phyloP scores from a whole-genome alignment of 1,284 basidiomycete genomes.

The Chalciporus sp. region DNA sequence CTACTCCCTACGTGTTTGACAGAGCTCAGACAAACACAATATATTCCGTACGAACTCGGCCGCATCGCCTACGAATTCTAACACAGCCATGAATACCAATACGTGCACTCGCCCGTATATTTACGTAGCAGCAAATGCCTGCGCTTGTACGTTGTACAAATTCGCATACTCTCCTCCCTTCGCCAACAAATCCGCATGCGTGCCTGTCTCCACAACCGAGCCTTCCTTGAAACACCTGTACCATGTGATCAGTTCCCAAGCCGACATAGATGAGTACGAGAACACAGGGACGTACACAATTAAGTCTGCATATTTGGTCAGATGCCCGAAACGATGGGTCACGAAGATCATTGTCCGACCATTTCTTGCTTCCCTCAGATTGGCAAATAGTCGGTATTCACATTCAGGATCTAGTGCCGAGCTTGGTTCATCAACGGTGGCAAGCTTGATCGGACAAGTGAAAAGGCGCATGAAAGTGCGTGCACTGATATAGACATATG shows the following conservation, averaged over 20 bases:
- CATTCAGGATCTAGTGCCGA: conserved; percentile 55
- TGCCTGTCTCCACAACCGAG: conserved; percentile 52
- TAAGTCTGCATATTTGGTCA: conserved; percentile 63
- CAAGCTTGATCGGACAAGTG: conserved; percentile 44
- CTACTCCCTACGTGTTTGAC: too few species aligned
- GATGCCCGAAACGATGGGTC: conserved; percentile 68
- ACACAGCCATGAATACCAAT: too few species aligned
- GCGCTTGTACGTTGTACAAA: conserved; percentile 57
- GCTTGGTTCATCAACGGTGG: conserved; percentile 55
- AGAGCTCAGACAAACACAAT: too few species aligned
- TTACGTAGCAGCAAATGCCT: conserved; percentile 42
- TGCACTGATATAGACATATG: conserved; percentile 31
- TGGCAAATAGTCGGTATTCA: conserved; percentile 52
- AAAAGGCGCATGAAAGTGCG: conserved; percentile 48
- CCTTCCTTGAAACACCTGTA: conserved; percentile 64
- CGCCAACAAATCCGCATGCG: conserved; percentile 51
- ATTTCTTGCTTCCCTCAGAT: conserved; percentile 48
- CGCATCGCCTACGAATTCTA: too few species aligned
- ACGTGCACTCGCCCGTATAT: not conserved
- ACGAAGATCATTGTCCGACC: conserved; percentile 71
- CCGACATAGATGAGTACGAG: not conserved
- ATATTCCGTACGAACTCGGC: too few species aligned
- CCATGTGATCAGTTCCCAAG: not conserved
- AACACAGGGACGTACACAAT: conserved; percentile 48
- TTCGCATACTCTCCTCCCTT: conserved; percentile 53